These are phyloP conservation scores for Dactylellina drechsleri DNA, from an alignment of 2,329 filamentous ascomycete genomes.

Conservation along the genomic window DNA sequence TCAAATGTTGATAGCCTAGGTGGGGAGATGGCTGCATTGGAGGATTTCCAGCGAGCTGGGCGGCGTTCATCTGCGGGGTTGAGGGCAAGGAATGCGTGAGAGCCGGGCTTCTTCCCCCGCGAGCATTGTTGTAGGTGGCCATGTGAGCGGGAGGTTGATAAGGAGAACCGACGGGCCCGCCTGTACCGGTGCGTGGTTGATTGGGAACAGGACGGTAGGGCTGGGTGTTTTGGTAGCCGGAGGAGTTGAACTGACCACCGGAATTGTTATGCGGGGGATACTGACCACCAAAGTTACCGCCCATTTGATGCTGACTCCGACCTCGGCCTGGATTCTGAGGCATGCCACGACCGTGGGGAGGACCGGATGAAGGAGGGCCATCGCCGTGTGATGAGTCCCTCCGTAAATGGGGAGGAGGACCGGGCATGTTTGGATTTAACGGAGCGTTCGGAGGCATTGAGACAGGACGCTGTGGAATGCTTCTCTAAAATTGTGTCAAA, in stretches of 20 bases:
- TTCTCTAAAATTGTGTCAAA: conserved; percentile 33
- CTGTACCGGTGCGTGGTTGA: conserved; percentile 60
- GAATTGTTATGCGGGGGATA: conserved; percentile 56
- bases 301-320: conserved; percentile 66
- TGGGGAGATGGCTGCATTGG: conserved; percentile 68
- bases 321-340: conserved; percentile 59
- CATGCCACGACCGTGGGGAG: conserved; percentile 65
- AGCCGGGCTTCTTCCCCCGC: conserved; percentile 64
- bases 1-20: conserved; percentile 68
- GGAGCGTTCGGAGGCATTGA: conserved; percentile 71
- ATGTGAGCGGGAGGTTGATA: conserved; percentile 51
- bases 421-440: conserved; percentile 64
- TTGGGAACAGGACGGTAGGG: conserved; percentile 62
- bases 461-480: conserved; percentile 72
- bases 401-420: conserved; percentile 74
- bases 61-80: conserved; percentile 74
- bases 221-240: conserved; percentile 56
- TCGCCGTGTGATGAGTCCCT: conserved; percentile 87
- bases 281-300: conserved; percentile 65
- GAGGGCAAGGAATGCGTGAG: conserved; percentile 73
- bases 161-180: conserved; percentile 53
- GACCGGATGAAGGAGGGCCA: conserved; percentile 67
- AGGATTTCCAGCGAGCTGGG: conserved; percentile 74
- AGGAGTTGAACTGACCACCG: conserved; percentile 43
- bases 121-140: conserved; percentile 34